Conservation (phyloP, 2,329 filamentous ascomycete genomes). For the Ramularia endophylla region DNA sequence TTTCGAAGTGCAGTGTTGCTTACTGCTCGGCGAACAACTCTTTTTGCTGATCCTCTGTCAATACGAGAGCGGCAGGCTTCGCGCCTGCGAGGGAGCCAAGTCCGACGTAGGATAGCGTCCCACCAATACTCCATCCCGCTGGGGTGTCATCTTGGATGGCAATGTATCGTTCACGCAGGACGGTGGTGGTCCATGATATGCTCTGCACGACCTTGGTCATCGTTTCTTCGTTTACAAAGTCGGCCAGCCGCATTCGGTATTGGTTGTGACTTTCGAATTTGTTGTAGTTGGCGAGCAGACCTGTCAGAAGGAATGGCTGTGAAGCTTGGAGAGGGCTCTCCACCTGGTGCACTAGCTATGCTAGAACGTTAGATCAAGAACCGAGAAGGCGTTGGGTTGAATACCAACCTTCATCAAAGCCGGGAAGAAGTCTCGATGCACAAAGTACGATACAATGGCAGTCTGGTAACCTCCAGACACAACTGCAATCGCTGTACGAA, state of each 20-base stretch:
- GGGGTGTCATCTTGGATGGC: slow-evolving; percentile 84
- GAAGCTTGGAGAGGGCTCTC: slow-evolving; percentile 56
- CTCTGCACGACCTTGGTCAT: slow-evolving; percentile 77
- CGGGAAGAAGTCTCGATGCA: slow-evolving; percentile 89
- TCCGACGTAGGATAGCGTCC: slow-evolving; percentile 77
- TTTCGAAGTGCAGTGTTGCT: slow-evolving; percentile 32
- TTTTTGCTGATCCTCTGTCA: slow-evolving; percentile 75
- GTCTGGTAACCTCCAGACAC: slow-evolving; percentile 95
- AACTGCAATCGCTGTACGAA: slow-evolving; percentile 74
- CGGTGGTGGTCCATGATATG: slow-evolving; percentile 65
- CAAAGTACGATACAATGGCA: slow-evolving; percentile 88
- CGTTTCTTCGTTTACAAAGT: slow-evolving; percentile 87
- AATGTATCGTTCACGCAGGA: slow-evolving; percentile 68
- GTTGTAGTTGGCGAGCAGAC: slow-evolving; percentile 93
- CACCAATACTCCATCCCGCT: slow-evolving; percentile 79
- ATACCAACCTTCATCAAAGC: slow-evolving; percentile 77
- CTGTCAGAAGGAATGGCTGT: slow-evolving; percentile 75
- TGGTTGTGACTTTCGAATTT: slow-evolving; percentile 99
- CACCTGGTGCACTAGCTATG: slow-evolving; percentile 73
- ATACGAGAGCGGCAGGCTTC: slow-evolving; percentile 50
- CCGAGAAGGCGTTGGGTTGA: neutral
- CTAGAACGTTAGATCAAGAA: neutral
- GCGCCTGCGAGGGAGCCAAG: slow-evolving; percentile 64
- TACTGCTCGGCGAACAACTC: slow-evolving; percentile 73
- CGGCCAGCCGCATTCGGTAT: slow-evolving; percentile 83